phyloP scores from a whole-genome alignment of 495 filamentous ascomycete species.

The Hypoxylon intermedium region DNA sequence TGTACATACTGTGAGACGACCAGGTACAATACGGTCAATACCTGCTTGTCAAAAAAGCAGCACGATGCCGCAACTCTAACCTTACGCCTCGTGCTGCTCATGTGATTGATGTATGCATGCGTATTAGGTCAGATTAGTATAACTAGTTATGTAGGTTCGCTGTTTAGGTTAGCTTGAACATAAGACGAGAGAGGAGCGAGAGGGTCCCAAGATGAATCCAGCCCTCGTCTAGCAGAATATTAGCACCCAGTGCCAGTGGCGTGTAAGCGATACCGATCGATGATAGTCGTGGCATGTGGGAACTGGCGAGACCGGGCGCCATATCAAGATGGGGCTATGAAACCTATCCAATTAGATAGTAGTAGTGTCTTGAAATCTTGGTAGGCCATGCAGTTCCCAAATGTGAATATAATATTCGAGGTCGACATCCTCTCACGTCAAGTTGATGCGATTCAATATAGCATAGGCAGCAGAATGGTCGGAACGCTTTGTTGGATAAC shows the following conservation, averaged over 20 bases:
- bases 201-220: no score
- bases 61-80: neutral
- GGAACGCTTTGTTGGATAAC: conserved; percentile 31
- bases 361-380: neutral
- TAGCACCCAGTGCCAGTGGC: neutral
- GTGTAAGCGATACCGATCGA: neutral
- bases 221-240: neutral
- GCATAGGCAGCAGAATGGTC: neutral
- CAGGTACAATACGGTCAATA: no score
- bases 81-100: no score
- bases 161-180: no score
- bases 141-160: no score
- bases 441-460: neutral
- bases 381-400: no score
- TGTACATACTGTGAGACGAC: no score
- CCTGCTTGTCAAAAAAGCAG: no score
- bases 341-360: neutral
- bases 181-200: no score
- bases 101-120: no score
- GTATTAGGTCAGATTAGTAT: no score
- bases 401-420: no score
- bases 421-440: neutral
- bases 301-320: neutral
- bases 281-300: neutral
- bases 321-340: neutral